Percentiles rank a stretch among this genome's conserved stretches.
Evolutionary conservation across 345 rosid genomes (phyloP).

Genomic region (Trapa bicornis): DNA sequence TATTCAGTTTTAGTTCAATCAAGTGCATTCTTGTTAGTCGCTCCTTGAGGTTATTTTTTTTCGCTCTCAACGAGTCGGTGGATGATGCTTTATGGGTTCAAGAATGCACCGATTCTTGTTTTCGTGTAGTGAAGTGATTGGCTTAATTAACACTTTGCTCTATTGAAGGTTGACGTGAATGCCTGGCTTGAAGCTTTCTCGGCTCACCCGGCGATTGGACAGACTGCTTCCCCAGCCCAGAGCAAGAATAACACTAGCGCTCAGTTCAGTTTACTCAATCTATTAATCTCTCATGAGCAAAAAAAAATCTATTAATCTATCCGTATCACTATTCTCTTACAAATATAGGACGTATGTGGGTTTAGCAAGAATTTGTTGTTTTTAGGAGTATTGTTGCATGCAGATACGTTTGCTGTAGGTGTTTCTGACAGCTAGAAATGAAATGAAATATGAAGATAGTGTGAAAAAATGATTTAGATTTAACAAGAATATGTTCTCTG

Average conservation of each 20-base stretch:
- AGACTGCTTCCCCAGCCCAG: slow-evolving; percentile 28
- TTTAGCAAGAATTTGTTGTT: not conserved
- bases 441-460: no score
- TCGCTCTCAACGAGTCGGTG: not conserved
- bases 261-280: slow-evolving; percentile 25
- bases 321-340: not conserved
- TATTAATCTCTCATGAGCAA: not conserved
- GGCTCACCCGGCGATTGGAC: slow-evolving; percentile 81
- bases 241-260: slow-evolving; percentile 24
- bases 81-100: not conserved
- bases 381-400: no score
- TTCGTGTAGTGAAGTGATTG: not conserved
- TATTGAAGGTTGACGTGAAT: slow-evolving; percentile 45
- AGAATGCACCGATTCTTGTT: not conserved
- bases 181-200: slow-evolving; percentile 90
- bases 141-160: not conserved
- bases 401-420: no score
- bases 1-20: no score
- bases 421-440: no score
- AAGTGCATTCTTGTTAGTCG: not conserved
- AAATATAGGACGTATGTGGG: not conserved
- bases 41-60: not conserved
- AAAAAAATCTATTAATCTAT: no score
- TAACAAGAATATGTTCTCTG: no score
- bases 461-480: no score